Conservation (phyloP, 2,329 filamentous ascomycete species). For the Ophiostoma fasciatum region DNA sequence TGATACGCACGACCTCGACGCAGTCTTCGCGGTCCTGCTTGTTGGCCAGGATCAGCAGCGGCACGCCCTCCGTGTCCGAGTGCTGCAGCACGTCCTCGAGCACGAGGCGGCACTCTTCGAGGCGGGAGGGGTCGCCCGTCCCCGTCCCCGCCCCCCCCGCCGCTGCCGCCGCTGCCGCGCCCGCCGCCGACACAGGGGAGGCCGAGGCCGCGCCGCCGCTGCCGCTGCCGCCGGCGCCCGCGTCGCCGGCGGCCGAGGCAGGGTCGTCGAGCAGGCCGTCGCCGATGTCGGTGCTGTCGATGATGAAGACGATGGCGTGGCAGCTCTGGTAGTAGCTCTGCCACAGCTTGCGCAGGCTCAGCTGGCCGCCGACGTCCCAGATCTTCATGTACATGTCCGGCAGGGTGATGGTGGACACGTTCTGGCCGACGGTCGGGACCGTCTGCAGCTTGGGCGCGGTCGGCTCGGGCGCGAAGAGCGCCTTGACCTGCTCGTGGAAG, state of each 20-base stretch:
- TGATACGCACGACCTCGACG: conserved; percentile 92
- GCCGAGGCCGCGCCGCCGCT: background rate
- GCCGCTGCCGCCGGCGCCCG: background rate
- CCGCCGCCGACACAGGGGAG: background rate
- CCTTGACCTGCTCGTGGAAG: conserved; percentile 91
- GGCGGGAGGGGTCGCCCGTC: conserved; percentile 22
- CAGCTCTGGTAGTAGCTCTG: conserved; percentile 89
- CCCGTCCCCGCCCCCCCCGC: too few species aligned
- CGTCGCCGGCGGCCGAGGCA: too few species aligned
- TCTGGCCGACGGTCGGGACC: conserved; percentile 93
- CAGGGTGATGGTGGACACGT: conserved; percentile 80
- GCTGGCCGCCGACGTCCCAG: conserved; percentile 94
- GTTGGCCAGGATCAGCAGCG: conserved; percentile 82
- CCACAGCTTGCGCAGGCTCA: conserved; percentile 80
- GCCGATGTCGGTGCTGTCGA: conserved; percentile 88
- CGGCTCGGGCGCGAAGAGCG: conserved; percentile 55
- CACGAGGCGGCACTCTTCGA: conserved; percentile 81
- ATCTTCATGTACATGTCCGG: conserved; percentile 96
- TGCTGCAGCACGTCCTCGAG: conserved; percentile 82
- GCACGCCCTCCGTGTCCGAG: conserved; percentile 79
- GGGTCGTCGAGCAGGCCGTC: conserved; percentile 50
- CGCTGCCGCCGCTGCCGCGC: background rate
- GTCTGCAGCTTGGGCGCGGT: conserved; percentile 62
- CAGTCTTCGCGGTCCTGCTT: conserved; percentile 98
- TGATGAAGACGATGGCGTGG: conserved; percentile 95